Evolutionary conservation across 805 yeast species (phyloP), one percentile per base, ranked within the genome.

Genomic region (Saturnispora ahearnii): DNA sequence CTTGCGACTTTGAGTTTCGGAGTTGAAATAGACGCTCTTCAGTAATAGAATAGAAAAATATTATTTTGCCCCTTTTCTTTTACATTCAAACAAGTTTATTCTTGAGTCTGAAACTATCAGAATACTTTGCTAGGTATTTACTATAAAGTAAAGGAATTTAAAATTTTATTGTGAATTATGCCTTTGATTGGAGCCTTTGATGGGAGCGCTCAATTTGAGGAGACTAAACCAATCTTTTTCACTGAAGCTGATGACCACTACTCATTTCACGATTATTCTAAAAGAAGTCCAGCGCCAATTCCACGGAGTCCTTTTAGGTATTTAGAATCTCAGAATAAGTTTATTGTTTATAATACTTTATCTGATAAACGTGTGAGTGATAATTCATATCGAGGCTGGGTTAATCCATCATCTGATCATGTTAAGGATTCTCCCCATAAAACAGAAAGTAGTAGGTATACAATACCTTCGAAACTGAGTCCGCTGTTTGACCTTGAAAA

Each of bases 171-270:
- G 40, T 18, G 11, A 18, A 18, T n/a, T 13, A 44, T 34, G 36
- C 29, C 46, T 12, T 10, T 18, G 22, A 24, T 28, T 15, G 26
- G 33, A 24, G 32, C 36, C 5, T 28, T 45, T n/a, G 48, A 45
- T 24, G 48, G 41, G 2, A 38, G 42, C 36, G 29, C 28, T 24
- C 15, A 31, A 9, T 21, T 18, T 3, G 30, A 26, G 10, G 44
- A 22, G 12, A 7, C 24, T 5, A 54, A 51, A 46, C 57, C 57
- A 4, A 45, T 51, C 15, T 57, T 53, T 51, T 59, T 58, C 46
- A 55, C 60, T 12, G 61, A 57, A 29, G 58, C 58, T 2, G 54
- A 53, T 26, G 54, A 51, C 36, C 50, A 54, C 7, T 18, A 36
- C 18, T 10, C 30, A n/a, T 30, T 15, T n/a, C 21, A 29, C 6